Evolutionary conservation across 345 rosid genomes (phyloP), one percentile per base, ranked within the genome.

Genomic region (Clarkia xantiana): DNA sequence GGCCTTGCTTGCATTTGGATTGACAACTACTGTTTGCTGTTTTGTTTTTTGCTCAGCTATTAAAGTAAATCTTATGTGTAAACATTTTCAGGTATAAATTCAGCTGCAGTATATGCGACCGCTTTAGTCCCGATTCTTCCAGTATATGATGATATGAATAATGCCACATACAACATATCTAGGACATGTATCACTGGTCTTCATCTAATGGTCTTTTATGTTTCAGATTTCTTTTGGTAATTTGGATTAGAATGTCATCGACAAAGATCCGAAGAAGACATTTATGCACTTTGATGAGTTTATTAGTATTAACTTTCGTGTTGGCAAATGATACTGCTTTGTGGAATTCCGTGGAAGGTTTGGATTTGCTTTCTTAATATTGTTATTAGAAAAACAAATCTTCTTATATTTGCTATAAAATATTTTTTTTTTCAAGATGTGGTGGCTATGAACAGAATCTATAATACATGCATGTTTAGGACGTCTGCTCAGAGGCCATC

Each of bases 121-220:
- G 86, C 86, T 53, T 79, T 82, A 3, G 80, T 58, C 46, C 86
- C 68, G 20, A 79, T 63, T 61, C 78, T 76, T 64, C 74, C 84
- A 57, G 67, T 73, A 42, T 87, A 86, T 56, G 74, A 46, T 68
- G 98, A 86, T 57, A 39, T 67, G 53, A 84, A 78, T 14, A 86
- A 89, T 65, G 78, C 90, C 7, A 91, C 98, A 0, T n/a, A n/a
- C n/a, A n/a, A n/a, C n/a, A 93, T 86, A 75, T 71, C 91, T 65
- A 56, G 45, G 45, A 41, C 36, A 57, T 49, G n/a, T 10, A 29
- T 5, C 36, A 4, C 8, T 29, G 36, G 36, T 29, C 36, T 29
- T 29, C 36, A 29, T 7, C 36, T 29, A 10, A 44, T 60, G 52
- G 49, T 57, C 48, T 63, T 55, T 68, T 49, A 18, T 39, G 17